Evolutionary conservation across 225 moss, liverwort and hornwort species (phyloP), one percentile per base, ranked within the genome.

Genomic region (Thuidium tamariscinum): DNA sequence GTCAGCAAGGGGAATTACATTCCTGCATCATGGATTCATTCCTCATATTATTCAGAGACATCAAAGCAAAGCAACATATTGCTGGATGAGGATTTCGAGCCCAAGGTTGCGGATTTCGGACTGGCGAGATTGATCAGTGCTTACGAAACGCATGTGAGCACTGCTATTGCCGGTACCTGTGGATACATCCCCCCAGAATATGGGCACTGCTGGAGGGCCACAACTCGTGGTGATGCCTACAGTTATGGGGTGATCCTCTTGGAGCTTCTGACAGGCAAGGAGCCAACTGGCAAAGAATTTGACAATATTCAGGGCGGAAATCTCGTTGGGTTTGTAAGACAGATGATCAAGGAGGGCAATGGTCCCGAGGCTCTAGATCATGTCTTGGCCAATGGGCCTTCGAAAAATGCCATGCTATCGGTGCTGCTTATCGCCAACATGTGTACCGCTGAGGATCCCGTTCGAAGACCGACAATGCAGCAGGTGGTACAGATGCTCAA

Each of bases 161-260:
- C 97, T 26, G 95, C 91, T 52, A 97, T 97, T 88, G 97, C 97
- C 32, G 97, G 97, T 2, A 97, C 95, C 13, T 95, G 95, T 39
- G 97, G 97, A n/a, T 97, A 97, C 75, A 97, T 97, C 41, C 95
- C 97, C 42, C 97, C 97, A 39, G 97, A 97, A 37, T 97, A 97
- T 72, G 95, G 95, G 22, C 97, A 97, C 85, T 95, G 93, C 61
- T 95, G 95, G 95, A 91, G 97, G 63, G 95, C 97, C 64, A 97
- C 95, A 32, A 97, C 92, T 30, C 92, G 97, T 49, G 97, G 97
- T 36, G 97, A 97, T 88, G 95, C 95, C 23, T 97, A 97, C 85
- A 97, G 97, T 87, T 97, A 92, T 83, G 97, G 97, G 16, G 97
- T 97, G 39, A 97, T 97, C 55, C 79, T 97, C 15, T 86, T 95